These are phyloP conservation scores for Fusarium ambrosium DNA, from an alignment of 2,329 filamentous ascomycete genomes.

Conservation along the genomic window DNA sequence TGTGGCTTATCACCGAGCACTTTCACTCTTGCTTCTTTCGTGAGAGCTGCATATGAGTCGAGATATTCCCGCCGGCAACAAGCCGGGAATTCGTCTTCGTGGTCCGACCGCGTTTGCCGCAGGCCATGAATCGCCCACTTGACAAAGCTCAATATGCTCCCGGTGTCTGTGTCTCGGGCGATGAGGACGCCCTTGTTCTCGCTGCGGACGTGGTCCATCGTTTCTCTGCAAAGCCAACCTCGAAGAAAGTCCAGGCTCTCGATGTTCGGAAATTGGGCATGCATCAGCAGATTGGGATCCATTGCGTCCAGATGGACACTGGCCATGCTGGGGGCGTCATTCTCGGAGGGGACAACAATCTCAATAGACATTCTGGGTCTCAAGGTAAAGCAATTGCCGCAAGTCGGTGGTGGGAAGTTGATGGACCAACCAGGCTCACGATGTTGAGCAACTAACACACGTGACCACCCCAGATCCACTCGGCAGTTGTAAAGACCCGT, in stretches of 20 bases:
- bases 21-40: slow-evolving; percentile 49
- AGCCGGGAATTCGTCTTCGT: slow-evolving; percentile 49
- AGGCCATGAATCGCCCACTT: slow-evolving; percentile 52
- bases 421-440: slow-evolving; percentile 7
- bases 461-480: slow-evolving; percentile 20
- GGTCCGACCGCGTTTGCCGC: slow-evolving; percentile 25
- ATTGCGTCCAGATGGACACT: slow-evolving; percentile 56
- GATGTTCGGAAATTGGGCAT: slow-evolving; percentile 56
- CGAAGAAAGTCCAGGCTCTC: slow-evolving; percentile 48
- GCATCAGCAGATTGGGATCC: slow-evolving; percentile 55
- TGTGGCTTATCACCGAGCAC: slow-evolving; percentile 49
- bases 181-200: slow-evolving; percentile 50
- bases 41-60: slow-evolving; percentile 51
- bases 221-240: slow-evolving; percentile 50
- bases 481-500: neutral
- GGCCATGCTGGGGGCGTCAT: slow-evolving; percentile 44
- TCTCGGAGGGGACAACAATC: slow-evolving; percentile 44
- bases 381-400: neutral
- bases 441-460: slow-evolving; percentile 26
- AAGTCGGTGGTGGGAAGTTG: slow-evolving; percentile 16
- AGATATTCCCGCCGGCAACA: slow-evolving; percentile 50
- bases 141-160: slow-evolving; percentile 51
- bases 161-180: slow-evolving; percentile 49
- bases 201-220: slow-evolving; percentile 47
- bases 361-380: slow-evolving; percentile 46